Conservation (phyloP, 2,329 filamentous ascomycete genomes). For the Knoxdaviesia capensis region DNA sequence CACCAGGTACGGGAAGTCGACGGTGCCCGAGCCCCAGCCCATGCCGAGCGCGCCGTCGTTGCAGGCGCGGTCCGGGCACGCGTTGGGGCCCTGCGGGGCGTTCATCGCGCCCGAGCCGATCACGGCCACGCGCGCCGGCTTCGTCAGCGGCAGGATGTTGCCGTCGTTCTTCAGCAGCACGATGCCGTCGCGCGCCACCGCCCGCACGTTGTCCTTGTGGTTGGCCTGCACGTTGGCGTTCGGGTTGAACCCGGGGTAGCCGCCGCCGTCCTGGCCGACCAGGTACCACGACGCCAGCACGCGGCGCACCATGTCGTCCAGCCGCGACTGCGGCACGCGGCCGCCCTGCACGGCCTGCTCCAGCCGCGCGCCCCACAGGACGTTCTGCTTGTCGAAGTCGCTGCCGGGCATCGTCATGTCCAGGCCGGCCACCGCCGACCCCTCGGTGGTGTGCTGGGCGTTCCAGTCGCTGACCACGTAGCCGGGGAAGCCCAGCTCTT, state of each 20-base stretch:
- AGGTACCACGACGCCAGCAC: conserved; percentile 44
- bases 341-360: conserved; percentile 33
- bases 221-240: conserved; percentile 34
- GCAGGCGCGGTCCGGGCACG: conserved; percentile 40
- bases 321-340: conserved; percentile 32
- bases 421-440: conserved; percentile 44
- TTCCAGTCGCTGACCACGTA: conserved; percentile 45
- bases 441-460: conserved; percentile 53
- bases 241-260: conserved; percentile 25
- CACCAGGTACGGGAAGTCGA: conserved; percentile 44
- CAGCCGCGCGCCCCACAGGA: conserved; percentile 35
- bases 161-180: conserved; percentile 49
- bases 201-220: conserved; percentile 41
- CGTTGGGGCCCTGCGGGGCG: conserved; percentile 41
- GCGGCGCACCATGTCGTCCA: conserved; percentile 47
- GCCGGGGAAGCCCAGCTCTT: conserved; percentile 53
- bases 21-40: conserved; percentile 44
- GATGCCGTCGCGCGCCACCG: conserved; percentile 32
- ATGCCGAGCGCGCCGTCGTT: conserved; percentile 42
- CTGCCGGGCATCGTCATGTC: conserved; percentile 72
- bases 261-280: conserved; percentile 24
- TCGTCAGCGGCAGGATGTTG: conserved; percentile 33
- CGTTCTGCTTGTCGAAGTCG: conserved; percentile 28
- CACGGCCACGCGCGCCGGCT: conserved; percentile 31
- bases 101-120: conserved; percentile 43